Evolutionary conservation across 352 stramenopile genomes (phyloP), one percentile per base, ranked within the genome.

Genomic region (Globisporangium ultimum): DNA sequence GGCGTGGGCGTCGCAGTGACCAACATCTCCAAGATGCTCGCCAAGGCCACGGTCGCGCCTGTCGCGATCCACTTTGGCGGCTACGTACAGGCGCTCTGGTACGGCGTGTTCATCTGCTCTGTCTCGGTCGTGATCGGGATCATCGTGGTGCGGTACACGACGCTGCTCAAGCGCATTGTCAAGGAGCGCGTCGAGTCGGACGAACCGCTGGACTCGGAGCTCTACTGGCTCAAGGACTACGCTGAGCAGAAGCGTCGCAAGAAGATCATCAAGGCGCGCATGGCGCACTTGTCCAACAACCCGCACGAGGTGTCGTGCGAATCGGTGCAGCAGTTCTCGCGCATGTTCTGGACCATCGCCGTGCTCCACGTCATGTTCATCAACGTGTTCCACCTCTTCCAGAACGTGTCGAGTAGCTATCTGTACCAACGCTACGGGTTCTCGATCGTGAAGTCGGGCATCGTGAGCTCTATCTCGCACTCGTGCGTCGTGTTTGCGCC

Each of bases 1-100:
- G 89, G 89, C 38, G 85, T 95, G 13, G 86, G 67, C 43, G 88
- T 97, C n/a, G 88, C 85, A 14, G 63, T 95, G 40, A 95, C 89
- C n/a, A 96, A 96, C 63, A 59, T 96, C 12, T 91, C 80, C 58
- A 97, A 97, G 80, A 97, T 96, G 78, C 56, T 96, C n/a, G 88
- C 89, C 14, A 96, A 96, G 68, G 71, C 89, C 1, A 95, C 86
- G 7, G 84, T 95, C 20, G 89, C 86, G 13, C 89, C 89, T 0
- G 78, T 96, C 34, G 87, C 88, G 1, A 64, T 95, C 15, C 83
- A 91, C 56, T 94, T 92, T 64, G 82, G 87, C 15, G 81, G 85
- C 21, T 96, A 97, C 60, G 79, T 93, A 40, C 66, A 88, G n/a
- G 83, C 85, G 42, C 67, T 96, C 14, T 96, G 84, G 82, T 96